phyloP scores from a whole-genome alignment of 192 early-diverging fungal species.

The Podila minutissima region DNA sequence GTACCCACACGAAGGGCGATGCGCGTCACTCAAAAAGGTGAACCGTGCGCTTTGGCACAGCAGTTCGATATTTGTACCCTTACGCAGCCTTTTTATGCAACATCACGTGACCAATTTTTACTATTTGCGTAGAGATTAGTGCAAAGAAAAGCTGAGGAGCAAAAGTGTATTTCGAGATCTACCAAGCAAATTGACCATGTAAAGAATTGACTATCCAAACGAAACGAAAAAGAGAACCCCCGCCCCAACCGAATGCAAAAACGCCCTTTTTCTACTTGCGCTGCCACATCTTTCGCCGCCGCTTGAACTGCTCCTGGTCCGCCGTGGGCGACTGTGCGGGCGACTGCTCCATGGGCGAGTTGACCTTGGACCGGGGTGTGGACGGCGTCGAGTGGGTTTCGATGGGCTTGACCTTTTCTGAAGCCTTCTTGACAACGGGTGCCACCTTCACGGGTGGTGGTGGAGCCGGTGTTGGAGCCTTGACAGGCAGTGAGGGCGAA shows the following conservation, averaged over 20 bases:
- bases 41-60: too few species aligned
- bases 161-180: too few species aligned
- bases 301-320: slow-evolving; percentile 40
- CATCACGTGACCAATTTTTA: too few species aligned
- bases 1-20: too few species aligned
- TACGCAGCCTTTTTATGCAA: too few species aligned
- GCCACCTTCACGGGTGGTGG: not conserved
- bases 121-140: too few species aligned
- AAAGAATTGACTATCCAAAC: not conserved
- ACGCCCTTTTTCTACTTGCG: slow-evolving; percentile 23
- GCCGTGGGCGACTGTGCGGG: not conserved
- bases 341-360: slow-evolving; percentile 1
- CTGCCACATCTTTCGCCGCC: slow-evolving; percentile 41
- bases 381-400: not conserved
- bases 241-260: too few species aligned
- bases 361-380: not conserved
- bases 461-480: slow-evolving; percentile 4
- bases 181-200: not conserved
- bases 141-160: too few species aligned
- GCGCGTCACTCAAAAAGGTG: too few species aligned
- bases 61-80: too few species aligned
- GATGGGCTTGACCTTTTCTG: not conserved
- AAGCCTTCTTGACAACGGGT: not conserved
- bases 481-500: slow-evolving; percentile 9
- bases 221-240: too few species aligned